These are phyloP conservation scores for Quercus lobata DNA, from an alignment of 331 rosid species.

Conservation along the genomic window DNA sequence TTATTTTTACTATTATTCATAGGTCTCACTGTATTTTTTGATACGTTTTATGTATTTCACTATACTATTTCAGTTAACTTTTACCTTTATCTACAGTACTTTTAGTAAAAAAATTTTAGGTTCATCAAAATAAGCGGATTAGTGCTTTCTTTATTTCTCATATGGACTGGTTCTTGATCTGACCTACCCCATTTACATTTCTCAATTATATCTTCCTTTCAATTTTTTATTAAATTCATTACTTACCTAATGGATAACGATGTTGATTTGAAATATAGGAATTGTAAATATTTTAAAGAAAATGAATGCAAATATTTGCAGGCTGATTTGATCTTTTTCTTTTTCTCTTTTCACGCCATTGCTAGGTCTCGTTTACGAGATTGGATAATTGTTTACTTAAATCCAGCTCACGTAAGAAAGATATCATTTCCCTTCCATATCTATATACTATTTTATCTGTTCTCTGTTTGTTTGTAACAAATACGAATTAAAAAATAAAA, in stretches of 20 bases:
- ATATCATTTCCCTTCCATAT: not conserved
- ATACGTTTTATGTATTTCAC: too few species aligned
- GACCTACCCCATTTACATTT: not conserved
- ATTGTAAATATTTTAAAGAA: not conserved
- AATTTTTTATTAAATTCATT: not conserved
- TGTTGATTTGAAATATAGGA: not conserved
- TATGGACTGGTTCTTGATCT: not conserved
- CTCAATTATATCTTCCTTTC: not conserved
- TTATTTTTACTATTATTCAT: too few species aligned
- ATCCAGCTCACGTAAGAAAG: not conserved
- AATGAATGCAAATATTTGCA: not conserved
- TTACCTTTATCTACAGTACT: too few species aligned
- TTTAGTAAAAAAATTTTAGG: too few species aligned
- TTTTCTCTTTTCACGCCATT: too few species aligned
- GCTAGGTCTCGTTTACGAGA: not conserved
- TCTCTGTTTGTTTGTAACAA: slow-evolving; percentile 8
- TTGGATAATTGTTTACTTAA: not conserved
- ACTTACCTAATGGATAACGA: not conserved
- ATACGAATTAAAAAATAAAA: slow-evolving; percentile 7
- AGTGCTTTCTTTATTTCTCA: not conserved
- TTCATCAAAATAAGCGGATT: not conserved
- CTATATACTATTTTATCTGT: not conserved
- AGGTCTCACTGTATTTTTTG: too few species aligned
- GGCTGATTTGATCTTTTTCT: not conserved
- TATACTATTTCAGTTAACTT: too few species aligned